A percentile compares a stretch with the other conserved stretches of the same genome.
Conservation (phyloP, 1,284 basidiomycete species). For the Meripilus lineatus region DNA sequence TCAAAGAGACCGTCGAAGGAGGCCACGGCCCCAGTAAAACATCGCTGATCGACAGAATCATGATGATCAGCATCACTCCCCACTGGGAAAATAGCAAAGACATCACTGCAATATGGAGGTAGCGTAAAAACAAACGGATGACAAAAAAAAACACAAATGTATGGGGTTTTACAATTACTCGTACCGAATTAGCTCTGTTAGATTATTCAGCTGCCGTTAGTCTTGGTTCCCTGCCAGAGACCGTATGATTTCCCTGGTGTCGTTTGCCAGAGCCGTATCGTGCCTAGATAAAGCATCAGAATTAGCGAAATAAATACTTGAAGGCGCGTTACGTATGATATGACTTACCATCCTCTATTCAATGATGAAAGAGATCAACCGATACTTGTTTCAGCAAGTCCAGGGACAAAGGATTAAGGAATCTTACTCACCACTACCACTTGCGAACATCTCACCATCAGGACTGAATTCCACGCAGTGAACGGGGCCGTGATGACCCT, state of each 20-base stretch:
- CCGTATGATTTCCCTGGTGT: constrained; percentile 91
- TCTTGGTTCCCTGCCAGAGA: constrained; percentile 74
- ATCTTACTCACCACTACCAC: constrained; percentile 84
- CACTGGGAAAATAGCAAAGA: too few species aligned
- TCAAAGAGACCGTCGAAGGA: too few species aligned
- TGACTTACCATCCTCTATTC: constrained; percentile 64
- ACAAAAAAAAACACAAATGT: too few species aligned
- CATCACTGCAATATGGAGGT: too few species aligned
- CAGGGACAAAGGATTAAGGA: constrained; percentile 3
- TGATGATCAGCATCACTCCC: too few species aligned
- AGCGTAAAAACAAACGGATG: too few species aligned
- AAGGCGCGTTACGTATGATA: too few species aligned
- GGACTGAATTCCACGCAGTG: constrained; percentile 93
- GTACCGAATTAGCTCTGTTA: constrained; percentile 20
- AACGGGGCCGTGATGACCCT: constrained; percentile 97
- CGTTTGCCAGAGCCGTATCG: constrained; percentile 96
- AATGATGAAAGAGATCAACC: constrained; percentile 13
- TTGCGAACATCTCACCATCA: constrained; percentile 98
- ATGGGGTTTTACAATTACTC: too few species aligned
- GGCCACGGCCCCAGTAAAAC: too few species aligned
- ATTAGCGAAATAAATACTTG: too few species aligned
- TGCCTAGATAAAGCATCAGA: constrained; percentile 44
- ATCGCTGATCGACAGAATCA: too few species aligned
- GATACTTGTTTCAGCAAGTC: constrained; percentile 12
- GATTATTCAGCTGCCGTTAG: constrained; percentile 42